Base-by-base conservation (phyloP, 2,329 filamentous ascomycete species). In the Dendrostoma leiphaemia region DNA sequence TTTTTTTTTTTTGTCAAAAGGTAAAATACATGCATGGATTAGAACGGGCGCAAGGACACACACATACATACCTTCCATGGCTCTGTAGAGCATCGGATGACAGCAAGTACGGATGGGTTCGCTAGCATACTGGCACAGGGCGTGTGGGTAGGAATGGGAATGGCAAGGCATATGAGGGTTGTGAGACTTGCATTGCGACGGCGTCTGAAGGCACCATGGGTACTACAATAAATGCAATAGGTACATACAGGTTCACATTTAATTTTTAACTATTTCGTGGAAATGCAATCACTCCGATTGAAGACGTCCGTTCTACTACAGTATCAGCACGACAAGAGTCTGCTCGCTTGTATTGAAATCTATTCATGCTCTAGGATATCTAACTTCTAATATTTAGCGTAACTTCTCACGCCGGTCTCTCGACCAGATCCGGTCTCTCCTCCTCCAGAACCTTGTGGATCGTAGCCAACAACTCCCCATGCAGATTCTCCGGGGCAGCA, bases 401-500 rank as follows among this genome's bases (percentile, higher is more conserved):
- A 37, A 15, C 6, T 37, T 37, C 17, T 15, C 34, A 37, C 3
- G 31, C 49, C 21, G 48, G 41, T 23, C 31, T 32, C 28, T 71
- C 58, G 9, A 73, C 56, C 29, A 71, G 57, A 3, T 59, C 61
- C 50, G 67, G 69, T 4, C 68, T 67, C 47, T 70, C 59, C n/a
- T 68, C 64, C 24, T 57, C 61, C 31, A 76, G 46, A 1, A 68
- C 66, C 8, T 68, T 63, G 12, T 67, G 67, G 6, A 74, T 67
- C 0, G 64, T 65, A 23, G 61, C 64, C 60, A 83, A 61, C 2
- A 84, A 76, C 2, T 59, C 50, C 0, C 38, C 69, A 56, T 84
- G 80, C 6, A 77, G 48, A 5, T 63, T 64, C 17, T 57, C 65
- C 7, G 80, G 76, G 2, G 80, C 80, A 0, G 79, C 81, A 4